Evolutionary conservation across 768 basidiomycete genomes (phyloP).

Genomic region (Boletus sp.): DNA sequence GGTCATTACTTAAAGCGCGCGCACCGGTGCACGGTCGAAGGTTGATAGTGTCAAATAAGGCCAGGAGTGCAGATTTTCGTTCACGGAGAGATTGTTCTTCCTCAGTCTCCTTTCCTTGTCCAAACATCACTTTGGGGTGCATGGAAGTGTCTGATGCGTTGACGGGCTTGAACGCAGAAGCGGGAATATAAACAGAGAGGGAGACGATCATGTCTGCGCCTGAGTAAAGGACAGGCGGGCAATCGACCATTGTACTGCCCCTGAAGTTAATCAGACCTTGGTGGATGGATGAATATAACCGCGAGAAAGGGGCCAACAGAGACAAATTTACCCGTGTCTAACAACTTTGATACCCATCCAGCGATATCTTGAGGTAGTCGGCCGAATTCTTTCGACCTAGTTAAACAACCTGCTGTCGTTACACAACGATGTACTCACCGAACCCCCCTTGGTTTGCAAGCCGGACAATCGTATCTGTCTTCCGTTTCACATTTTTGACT

Average conservation of each 20-base stretch:
- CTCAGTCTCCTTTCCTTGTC: slow-evolving; percentile 76
- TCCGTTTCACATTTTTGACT: slow-evolving; percentile 47
- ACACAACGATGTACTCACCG: slow-evolving; percentile 42
- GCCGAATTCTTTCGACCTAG: slow-evolving; percentile 62
- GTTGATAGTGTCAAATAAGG: slow-evolving; percentile 70
- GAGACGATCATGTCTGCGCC: slow-evolving; percentile 80
- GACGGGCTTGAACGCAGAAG: slow-evolving; percentile 60
- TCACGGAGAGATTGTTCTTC: slow-evolving; percentile 78
- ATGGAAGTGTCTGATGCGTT: slow-evolving; percentile 33
- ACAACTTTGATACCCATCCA: slow-evolving; percentile 69
- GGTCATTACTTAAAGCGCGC: slow-evolving; percentile 28
- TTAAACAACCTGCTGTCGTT: not conserved
- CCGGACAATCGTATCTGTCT: slow-evolving; percentile 62
- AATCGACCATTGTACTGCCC: slow-evolving; percentile 73
- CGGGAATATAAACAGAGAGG: slow-evolving; percentile 66
- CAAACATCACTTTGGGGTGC: slow-evolving; percentile 46
- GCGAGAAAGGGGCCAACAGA: not conserved
- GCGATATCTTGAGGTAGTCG: slow-evolving; percentile 68
- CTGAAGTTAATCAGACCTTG: slow-evolving; percentile 66
- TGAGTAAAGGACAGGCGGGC: slow-evolving; percentile 65
- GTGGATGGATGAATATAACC: slow-evolving; percentile 2
- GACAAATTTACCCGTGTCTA: slow-evolving; percentile 57
- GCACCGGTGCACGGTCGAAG: slow-evolving; percentile 62
- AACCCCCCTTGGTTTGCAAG: slow-evolving; percentile 63
- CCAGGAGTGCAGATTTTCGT: slow-evolving; percentile 71